Base-by-base conservation (phyloP, 139 green algal species). In the Gonium pectorale region DNA sequence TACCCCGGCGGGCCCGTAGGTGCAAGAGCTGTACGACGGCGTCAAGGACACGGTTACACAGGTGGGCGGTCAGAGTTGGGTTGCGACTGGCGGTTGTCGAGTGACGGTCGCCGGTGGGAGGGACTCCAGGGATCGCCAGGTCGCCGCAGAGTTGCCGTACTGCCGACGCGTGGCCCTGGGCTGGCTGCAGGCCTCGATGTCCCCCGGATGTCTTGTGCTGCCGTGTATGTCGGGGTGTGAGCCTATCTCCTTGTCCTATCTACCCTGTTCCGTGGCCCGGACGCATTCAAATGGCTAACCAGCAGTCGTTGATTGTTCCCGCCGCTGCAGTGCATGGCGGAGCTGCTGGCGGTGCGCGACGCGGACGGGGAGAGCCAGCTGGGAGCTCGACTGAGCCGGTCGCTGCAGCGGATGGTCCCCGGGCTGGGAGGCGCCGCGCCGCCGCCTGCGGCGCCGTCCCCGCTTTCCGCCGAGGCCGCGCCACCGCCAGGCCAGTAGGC, bases 331-430 rank as follows among this genome's bases (percentile, higher is more conserved):
- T 82, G 78, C 31, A 92, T 93, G 79, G 27, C 64, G 5, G 90
- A 93, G 51, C 79, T 93, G 72, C 79, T 92, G 44, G 82, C 82
- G 67, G 60, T 91, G 52, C 85, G 87, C 0, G 52, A 41, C 1
- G 52, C 74, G 7, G 90, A 93, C 59, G 82, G 67, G 24, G 78
- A 73, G 19, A 91, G 56, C 60, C 68, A 31, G 38, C 54, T 69
- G 67, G 90, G 33, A 0, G 38, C 49, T 0, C 87, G 87, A 6
- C 51, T 91, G 43, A 29, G 24, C 35, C 69, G 59, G 5, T 68
- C 80, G 52, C n/a, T 85, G 24, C 40, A 41, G 31, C 70, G 64
- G 31, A 66, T 71, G 46, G n/a, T 67, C 56, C 80, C 80, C 2
- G 44, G 41, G 37, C 54, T 70, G 37, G 73, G 37, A 4, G 54